phyloP scores from a whole-genome alignment of 2,329 filamentous ascomycete species.

The Botrytis galanthina region DNA sequence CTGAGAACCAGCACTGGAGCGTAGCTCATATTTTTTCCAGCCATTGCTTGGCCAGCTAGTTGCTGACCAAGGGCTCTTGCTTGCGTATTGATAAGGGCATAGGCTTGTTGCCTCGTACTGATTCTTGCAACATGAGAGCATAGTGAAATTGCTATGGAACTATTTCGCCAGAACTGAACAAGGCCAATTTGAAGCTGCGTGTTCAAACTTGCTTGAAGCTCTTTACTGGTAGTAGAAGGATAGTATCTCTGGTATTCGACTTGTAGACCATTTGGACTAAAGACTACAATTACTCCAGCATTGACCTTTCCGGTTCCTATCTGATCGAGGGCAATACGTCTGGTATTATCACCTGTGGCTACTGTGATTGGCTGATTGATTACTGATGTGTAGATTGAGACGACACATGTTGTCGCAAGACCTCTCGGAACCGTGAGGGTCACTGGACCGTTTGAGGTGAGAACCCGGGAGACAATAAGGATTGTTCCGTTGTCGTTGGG shows the following conservation, averaged over 20 bases:
- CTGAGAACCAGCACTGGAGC: background rate
- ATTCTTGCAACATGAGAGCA: background rate
- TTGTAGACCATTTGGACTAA: background rate
- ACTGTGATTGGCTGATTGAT: constrained; percentile 3
- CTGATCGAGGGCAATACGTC: background rate
- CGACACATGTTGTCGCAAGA: background rate
- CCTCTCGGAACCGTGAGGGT: constrained; percentile 3
- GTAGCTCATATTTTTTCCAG: constrained; percentile 10
- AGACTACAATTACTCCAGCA: constrained; percentile 4
- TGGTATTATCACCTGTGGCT: background rate
- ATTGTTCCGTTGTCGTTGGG: background rate
- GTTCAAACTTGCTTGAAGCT: constrained; percentile 10
- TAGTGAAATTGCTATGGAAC: constrained; percentile 4
- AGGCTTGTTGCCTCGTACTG: background rate
- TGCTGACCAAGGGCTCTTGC: constrained; percentile 3
- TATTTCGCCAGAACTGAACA: constrained; percentile 9
- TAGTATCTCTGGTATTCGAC: constrained; percentile 9
- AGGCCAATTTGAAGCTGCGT: constrained; percentile 1
- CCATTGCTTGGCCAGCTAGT: constrained; percentile 8
- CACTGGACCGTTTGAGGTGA: background rate
- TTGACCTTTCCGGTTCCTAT: background rate
- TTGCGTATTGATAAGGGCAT: constrained; percentile 6
- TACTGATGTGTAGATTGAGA: constrained; percentile 4
- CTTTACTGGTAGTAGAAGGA: constrained; percentile 1
- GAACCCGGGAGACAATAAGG: background rate